Base-by-base conservation (phyloP, 176 grass and related monocot genomes). In the Musa troglodytarum region DNA sequence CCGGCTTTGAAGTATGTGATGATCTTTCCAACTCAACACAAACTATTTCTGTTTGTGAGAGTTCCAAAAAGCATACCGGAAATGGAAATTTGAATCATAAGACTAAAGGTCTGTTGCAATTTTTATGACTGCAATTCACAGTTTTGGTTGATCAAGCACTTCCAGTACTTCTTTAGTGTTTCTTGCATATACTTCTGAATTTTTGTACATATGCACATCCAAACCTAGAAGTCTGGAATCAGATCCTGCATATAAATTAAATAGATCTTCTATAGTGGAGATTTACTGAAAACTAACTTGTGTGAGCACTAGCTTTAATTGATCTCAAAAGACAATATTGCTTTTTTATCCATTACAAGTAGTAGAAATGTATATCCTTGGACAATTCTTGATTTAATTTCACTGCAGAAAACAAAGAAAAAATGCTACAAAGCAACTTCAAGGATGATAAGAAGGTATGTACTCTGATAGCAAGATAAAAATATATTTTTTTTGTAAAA, bases 1-100 rank as follows among this genome's bases (percentile, higher is more conserved):
- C 78, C 19, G 82, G 86, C 65, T 92, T 89, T 82, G 90, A 86
- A 70, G 84, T 76, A 58, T 82, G 81, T 64, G 90, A 89, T 82
- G 84, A 84, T 9, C 63, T 79, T 70, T 72, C 73, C 53, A 58
- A 80, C 53, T 72, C 81, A 50, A 81, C 81, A 65, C 86, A 92
- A 56, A 64, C 63, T 68, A 19, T 84, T 50, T 80, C 84, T 63
- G 72, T 70, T 76, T 92, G 90, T 52, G 86, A 92, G 68, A 89
- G 82, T 71, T 80, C 74, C 12, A 85, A 52, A 71, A 86, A 76
- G 76, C 78, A 82, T 66, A 53, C 50, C 54, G 69, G 73, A 54
- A 80, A 86, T 86, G 81, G 84, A 64, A 72, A 81, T 82, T 51
- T 79, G 50, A 77, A 80, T 57, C 74, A 73, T 82, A 92, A 84